A percentile compares a stretch with the other conserved stretches of the same genome.
These are phyloP conservation scores for Penicillium cinerascens DNA, from an alignment of 495 filamentous ascomycete genomes.

Conservation along the genomic window DNA sequence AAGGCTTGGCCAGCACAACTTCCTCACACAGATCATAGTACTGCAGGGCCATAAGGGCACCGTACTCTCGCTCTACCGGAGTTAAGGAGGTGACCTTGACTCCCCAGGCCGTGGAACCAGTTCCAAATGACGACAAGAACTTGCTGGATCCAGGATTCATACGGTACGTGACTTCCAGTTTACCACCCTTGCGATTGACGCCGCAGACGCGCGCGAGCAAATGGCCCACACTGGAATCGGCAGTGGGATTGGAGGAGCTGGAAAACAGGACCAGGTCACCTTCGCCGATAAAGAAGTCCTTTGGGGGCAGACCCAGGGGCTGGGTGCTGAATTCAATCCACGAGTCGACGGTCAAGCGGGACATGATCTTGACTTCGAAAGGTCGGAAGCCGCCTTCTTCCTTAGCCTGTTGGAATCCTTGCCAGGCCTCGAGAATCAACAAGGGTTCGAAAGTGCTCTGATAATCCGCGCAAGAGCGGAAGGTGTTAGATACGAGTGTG, in stretches of 20 bases:
- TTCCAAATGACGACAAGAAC: constrained; percentile 48
- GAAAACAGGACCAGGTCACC: constrained; percentile 88
- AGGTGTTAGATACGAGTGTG: constrained; percentile 68
- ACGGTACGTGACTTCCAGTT: constrained; percentile 78
- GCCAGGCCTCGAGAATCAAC: constrained; percentile 91
- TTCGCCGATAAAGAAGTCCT: constrained; percentile 70
- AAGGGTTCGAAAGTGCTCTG: constrained; percentile 87
- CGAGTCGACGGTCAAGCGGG: constrained; percentile 82
- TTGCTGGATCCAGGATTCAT: constrained; percentile 59
- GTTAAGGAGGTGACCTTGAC: constrained; percentile 82
- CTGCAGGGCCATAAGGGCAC: constrained; percentile 80
- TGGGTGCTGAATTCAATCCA: constrained; percentile 87
- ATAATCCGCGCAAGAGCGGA: constrained; percentile 71
- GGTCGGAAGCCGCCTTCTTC: constrained; percentile 77
- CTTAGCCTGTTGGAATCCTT: constrained; percentile 82
- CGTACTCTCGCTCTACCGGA: constrained; percentile 92
- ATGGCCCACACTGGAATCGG: constrained; percentile 61
- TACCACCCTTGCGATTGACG: constrained; percentile 73
- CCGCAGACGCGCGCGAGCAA: constrained; percentile 81
- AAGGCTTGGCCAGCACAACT: constrained; percentile 81
- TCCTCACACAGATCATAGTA: constrained; percentile 96
- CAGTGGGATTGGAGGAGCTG: constrained; percentile 60
- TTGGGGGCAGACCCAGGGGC: constrained; percentile 64
- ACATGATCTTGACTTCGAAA: constrained; percentile 80
- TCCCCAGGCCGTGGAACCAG: constrained; percentile 64